Evolutionary conservation across 2,329 filamentous ascomycete genomes (phyloP).

Genomic region (Colletotrichum costaricense): DNA sequence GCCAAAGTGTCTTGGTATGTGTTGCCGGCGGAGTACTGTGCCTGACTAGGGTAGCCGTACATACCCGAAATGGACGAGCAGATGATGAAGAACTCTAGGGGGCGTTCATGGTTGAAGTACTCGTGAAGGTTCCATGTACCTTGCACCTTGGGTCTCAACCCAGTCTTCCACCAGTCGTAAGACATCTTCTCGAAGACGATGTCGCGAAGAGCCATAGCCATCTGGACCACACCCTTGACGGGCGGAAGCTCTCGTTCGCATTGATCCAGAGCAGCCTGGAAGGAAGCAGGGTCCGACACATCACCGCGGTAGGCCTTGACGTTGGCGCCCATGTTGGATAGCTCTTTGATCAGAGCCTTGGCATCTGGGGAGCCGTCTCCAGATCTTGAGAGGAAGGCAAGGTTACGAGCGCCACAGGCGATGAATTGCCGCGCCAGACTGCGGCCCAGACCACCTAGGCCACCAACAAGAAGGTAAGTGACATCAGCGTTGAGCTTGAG

Average conservation of each 20-base stretch:
- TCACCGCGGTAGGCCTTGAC: conserved; percentile 44
- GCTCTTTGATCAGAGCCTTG: conserved; percentile 8
- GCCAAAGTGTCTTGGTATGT: conserved; percentile 43
- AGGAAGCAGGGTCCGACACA: conserved; percentile 42
- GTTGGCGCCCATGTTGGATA: conserved; percentile 34
- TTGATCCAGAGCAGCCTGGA: conserved; percentile 38
- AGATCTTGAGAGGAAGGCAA: conserved; percentile 46
- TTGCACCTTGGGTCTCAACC: conserved; percentile 55
- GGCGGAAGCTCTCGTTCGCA: conserved; percentile 42
- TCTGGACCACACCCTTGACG: conserved; percentile 10
- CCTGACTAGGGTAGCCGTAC: conserved; percentile 45
- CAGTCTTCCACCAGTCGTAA: conserved; percentile 54
- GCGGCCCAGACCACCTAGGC: conserved; percentile 42
- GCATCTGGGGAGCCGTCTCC: conserved; percentile 37
- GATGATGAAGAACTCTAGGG: conserved; percentile 50
- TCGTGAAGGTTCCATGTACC: conserved; percentile 54
- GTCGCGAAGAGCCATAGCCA: conserved; percentile 46
- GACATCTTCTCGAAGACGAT: conserved; percentile 61
- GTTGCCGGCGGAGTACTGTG: conserved; percentile 48
- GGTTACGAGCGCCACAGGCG: conserved; percentile 40
- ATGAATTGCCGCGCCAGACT: conserved; percentile 41
- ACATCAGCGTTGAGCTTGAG: conserved; percentile 36
- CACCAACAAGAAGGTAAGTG: conserved; percentile 45
- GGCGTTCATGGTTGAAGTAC: conserved; percentile 21
- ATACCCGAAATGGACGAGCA: conserved; percentile 45